Conservation (phyloP, 2,329 filamentous ascomycete species). For the Talaromyces sp. region DNA sequence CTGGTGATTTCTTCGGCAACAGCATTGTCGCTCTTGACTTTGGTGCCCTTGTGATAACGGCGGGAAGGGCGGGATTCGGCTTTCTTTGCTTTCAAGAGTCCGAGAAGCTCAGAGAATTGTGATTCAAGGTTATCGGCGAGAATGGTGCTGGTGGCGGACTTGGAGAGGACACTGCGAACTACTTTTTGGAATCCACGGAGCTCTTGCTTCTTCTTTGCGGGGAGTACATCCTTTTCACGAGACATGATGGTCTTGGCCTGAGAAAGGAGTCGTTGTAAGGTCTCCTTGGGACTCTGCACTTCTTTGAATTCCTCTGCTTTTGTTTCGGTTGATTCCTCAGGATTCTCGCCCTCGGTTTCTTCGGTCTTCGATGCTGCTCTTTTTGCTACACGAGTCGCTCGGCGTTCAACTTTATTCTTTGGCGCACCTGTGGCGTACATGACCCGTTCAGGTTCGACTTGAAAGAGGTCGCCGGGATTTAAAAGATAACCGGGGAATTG, state of each 20-base stretch:
- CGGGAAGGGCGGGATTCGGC: slow-evolving; percentile 24
- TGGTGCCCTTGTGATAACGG: slow-evolving; percentile 21
- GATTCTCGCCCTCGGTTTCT: slow-evolving; percentile 28
- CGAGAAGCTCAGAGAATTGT: slow-evolving; percentile 55
- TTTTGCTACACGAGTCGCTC: slow-evolving; percentile 34
- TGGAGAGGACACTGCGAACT: slow-evolving; percentile 62
- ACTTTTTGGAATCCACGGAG: slow-evolving; percentile 70
- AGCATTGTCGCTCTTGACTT: neutral
- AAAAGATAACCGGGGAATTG: slow-evolving; percentile 85
- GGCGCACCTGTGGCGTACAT: slow-evolving; percentile 79
- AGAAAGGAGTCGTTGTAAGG: slow-evolving; percentile 55
- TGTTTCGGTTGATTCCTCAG: slow-evolving; percentile 26
- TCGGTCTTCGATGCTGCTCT: slow-evolving; percentile 27
- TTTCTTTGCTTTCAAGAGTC: slow-evolving; percentile 46
- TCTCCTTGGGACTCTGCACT: slow-evolving; percentile 45
- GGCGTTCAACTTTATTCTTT: slow-evolving; percentile 54
- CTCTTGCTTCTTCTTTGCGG: slow-evolving; percentile 71
- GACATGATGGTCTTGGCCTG: slow-evolving; percentile 63
- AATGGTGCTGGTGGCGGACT: slow-evolving; percentile 48
- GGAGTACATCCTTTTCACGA: slow-evolving; percentile 53
- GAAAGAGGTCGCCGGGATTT: slow-evolving; percentile 98
- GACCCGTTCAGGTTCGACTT: slow-evolving; percentile 85
- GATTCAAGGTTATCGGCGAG: slow-evolving; percentile 52
- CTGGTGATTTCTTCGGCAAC: slow-evolving; percentile 22
- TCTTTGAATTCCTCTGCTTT: slow-evolving; percentile 29